Percentiles rank a stretch among this genome's conserved stretches.
phyloP scores from a whole-genome alignment of 73 alveolate genomes.

The Effrenium voratum region DNA sequence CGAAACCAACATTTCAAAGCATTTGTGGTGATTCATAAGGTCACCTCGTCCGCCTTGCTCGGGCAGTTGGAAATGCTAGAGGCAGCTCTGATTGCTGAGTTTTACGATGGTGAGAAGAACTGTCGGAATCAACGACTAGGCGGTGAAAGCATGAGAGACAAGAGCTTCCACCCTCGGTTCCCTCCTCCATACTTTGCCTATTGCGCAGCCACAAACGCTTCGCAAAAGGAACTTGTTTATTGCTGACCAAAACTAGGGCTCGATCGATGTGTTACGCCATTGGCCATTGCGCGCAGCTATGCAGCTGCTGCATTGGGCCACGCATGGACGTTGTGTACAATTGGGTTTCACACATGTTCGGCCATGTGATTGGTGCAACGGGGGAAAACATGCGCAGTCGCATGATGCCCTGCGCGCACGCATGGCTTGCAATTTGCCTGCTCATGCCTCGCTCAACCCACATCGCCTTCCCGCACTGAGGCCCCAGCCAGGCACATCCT shows the following conservation, averaged over 20 bases:
- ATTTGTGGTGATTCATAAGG: not conserved
- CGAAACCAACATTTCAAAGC: not conserved
- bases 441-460: not conserved
- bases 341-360: not conserved
- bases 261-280: not conserved
- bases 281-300: not conserved
- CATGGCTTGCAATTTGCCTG: not conserved
- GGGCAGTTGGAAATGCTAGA: constrained; percentile 2
- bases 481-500: no score
- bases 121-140: not conserved
- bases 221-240: not conserved
- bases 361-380: not conserved
- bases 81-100: constrained; percentile 10
- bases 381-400: not conserved
- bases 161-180: not conserved
- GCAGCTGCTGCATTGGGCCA: not conserved
- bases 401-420: not conserved
- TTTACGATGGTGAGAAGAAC: not conserved
- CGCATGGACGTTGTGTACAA: not conserved
- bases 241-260: not conserved
- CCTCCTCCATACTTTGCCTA: not conserved
- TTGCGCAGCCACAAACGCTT: not conserved
- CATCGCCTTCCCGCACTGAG: not conserved
- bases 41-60: not conserved
- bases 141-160: constrained; percentile 1